These are phyloP conservation scores for Suillus spraguei DNA, from an alignment of 768 basidiomycete genomes.

Conservation along the genomic window DNA sequence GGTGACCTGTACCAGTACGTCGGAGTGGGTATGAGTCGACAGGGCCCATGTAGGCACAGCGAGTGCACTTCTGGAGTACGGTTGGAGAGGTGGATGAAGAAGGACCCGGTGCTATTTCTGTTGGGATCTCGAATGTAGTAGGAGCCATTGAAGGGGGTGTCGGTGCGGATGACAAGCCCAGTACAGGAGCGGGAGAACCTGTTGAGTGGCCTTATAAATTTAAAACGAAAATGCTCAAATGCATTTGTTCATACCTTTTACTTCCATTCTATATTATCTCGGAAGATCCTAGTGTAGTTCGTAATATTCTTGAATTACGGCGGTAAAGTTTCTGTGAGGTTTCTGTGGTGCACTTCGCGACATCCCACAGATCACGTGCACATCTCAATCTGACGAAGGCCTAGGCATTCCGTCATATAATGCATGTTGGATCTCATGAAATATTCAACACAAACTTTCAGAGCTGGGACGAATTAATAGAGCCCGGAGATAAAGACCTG, in stretches of 20 bases:
- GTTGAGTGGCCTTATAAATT: constrained; percentile 1
- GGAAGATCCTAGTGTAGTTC: not conserved
- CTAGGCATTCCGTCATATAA: not conserved
- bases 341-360: constrained; percentile 3
- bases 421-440: constrained; percentile 37
- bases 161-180: constrained; percentile 19
- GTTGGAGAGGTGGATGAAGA: constrained; percentile 8
- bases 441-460: constrained; percentile 53
- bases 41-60: constrained; percentile 34
- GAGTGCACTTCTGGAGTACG: constrained; percentile 33
- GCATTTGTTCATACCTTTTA: constrained; percentile 2
- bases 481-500: constrained; percentile 30
- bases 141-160: constrained; percentile 14
- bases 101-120: constrained; percentile 16
- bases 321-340: constrained; percentile 4
- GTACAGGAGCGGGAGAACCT: constrained; percentile 16
- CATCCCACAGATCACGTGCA: constrained; percentile 5
- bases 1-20: constrained; percentile 32
- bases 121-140: constrained; percentile 25
- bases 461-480: constrained; percentile 59
- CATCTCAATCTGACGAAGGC: not conserved
- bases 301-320: constrained; percentile 6
- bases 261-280: constrained; percentile 6
- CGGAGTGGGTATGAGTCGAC: constrained; percentile 31
- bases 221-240: not conserved